phyloP scores from a whole-genome alignment of 208 protist species.

The Acanthamoeba divionensis region DNA sequence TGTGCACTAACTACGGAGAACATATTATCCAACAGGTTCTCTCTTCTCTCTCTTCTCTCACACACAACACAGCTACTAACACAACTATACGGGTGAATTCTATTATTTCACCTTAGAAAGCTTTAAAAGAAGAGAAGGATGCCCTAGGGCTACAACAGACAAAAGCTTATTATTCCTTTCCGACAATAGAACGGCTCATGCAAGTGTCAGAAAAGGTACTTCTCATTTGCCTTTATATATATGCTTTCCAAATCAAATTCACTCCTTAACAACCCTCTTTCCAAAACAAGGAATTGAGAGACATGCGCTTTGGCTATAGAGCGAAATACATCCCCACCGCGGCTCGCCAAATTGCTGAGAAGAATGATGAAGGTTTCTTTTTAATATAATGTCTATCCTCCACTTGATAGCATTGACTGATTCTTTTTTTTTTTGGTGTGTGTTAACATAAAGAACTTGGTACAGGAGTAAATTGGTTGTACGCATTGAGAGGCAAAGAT shows the following conservation, averaged over 20 bases:
- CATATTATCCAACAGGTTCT: not conserved
- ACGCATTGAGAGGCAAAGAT: not conserved
- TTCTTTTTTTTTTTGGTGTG: not conserved
- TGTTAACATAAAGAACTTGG: not conserved
- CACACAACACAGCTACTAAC: too few relatives aligned
- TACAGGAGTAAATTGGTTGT: conserved; percentile 43
- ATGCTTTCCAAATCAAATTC: too few relatives aligned
- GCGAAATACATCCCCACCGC: conserved; percentile 58
- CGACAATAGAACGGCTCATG: conserved; percentile 51
- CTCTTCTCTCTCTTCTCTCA: too few relatives aligned
- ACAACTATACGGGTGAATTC: too few relatives aligned
- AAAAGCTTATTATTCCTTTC: conserved; percentile 67
- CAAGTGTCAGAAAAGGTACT: not conserved
- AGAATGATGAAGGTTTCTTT: not conserved
- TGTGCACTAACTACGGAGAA: conserved; percentile 19
- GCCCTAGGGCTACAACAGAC: too few relatives aligned
- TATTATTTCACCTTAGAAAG: too few relatives aligned
- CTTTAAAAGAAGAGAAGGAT: too few relatives aligned
- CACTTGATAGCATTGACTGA: not conserved
- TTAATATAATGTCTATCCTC: not conserved
- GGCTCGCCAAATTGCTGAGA: conserved; percentile 47
- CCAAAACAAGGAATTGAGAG: too few relatives aligned
- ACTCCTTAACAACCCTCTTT: too few relatives aligned
- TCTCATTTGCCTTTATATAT: too few relatives aligned
- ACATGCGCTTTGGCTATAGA: conserved; percentile 69